Evolutionary conservation across 768 basidiomycete genomes (phyloP).

Genomic region (Strobilomyces echinocephalus): DNA sequence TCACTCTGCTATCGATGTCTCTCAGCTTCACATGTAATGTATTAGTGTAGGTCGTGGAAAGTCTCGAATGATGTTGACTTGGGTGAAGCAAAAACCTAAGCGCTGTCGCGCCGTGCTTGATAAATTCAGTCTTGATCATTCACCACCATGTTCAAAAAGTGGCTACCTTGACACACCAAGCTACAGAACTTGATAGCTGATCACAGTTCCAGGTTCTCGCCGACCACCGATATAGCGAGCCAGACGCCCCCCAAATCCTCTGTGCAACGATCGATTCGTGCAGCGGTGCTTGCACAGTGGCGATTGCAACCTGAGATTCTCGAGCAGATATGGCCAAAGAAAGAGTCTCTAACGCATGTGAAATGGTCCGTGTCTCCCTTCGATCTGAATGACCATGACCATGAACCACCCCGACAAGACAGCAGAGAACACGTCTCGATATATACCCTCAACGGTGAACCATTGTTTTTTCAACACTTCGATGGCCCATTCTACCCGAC

Average conservation of each 20-base stretch:
- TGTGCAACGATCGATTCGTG: conserved; percentile 84
- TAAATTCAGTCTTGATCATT: conserved; percentile 10
- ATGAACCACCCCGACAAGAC: conserved; percentile 25
- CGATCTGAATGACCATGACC: conserved; percentile 7
- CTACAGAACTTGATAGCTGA: conserved; percentile 7
- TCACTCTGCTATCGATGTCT: conserved; percentile 31
- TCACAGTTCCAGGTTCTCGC: conserved; percentile 49
- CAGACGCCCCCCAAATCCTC: conserved; percentile 93
- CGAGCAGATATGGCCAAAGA: conserved; percentile 97
- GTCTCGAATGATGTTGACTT: conserved; percentile 25
- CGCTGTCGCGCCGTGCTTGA: neutral
- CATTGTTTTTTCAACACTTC: conserved; percentile 93
- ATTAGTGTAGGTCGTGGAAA: conserved; percentile 32
- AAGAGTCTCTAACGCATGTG: conserved; percentile 86
- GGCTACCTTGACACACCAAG: conserved; percentile 10
- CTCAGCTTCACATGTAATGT: conserved; percentile 34
- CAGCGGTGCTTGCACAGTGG: conserved; percentile 76
- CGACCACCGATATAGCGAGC: conserved; percentile 77
- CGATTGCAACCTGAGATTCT: conserved; percentile 74
- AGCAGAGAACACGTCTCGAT: conserved; percentile 96
- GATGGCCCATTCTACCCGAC: conserved; percentile 93
- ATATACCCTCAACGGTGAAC: conserved; percentile 82
- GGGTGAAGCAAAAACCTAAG: conserved; percentile 10
- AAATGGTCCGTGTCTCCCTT: conserved; percentile 60
- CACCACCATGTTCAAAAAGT: conserved; percentile 76